Base-by-base conservation (phyloP, 2,329 filamentous ascomycete species). In the Penicillium sp. region DNA sequence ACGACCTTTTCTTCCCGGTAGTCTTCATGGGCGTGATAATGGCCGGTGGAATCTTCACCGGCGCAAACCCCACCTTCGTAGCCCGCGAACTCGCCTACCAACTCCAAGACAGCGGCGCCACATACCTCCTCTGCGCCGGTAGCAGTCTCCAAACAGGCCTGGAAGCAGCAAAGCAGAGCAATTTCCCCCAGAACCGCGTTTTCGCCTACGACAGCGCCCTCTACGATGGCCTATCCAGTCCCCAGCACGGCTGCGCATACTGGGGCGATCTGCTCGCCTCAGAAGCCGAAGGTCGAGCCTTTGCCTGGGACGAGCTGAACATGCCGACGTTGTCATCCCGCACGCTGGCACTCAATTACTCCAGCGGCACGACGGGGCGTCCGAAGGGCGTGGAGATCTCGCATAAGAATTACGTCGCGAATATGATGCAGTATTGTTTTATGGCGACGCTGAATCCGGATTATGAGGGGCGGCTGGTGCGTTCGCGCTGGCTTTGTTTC, bases 341-440 rank as follows among this genome's bases (percentile, higher is more conserved):
- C n/a, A 71, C 68, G 3, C 62, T 87, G 61, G 86, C 84, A 23
- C 81, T 95, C 58, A 94, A 95, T 71, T 95, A 93, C 73, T 89
- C 84, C 60, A 72, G 69, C 46, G 76, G 90, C 10, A 92, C 88
- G 1, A 95, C 91, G 0, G 90, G 91, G 7, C 79, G 91, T 4
- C 89, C 90, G 9, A 95, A 95, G 70, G 91, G 91, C 10, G 90
- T 94, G 13, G 85, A 89, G 72, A 88, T 94, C 60, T 84, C 85
- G n/a, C 90, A 95, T 71, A 77, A 79, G 56, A 88, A 90, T 61
- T 89, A 90, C 65, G 82, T 91, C 40, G 81, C 89, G 58, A 93
- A 93, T 67, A 81, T 84, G 60, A 64, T 76, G 13, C 84, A 88
- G 55, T 81, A 84, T 14, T 76, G 80, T n/a, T 74, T 78, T 59